Evolutionary conservation across 208 protist species (phyloP).

Genomic region (Crithidia acanthocephali): DNA sequence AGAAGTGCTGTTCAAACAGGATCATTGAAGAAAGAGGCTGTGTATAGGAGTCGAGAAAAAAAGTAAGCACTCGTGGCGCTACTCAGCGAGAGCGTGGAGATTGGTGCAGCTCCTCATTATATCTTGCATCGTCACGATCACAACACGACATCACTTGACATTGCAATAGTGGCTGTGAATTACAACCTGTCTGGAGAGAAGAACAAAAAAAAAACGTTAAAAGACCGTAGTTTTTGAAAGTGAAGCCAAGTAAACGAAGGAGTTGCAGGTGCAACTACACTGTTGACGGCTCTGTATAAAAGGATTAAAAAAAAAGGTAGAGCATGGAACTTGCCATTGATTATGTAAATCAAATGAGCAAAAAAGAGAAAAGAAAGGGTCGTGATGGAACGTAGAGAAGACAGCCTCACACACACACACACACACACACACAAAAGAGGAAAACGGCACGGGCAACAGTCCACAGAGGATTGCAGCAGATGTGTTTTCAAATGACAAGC

Average conservation of each 20-base stretch:
- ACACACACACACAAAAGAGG: background rate
- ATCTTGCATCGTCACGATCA: background rate
- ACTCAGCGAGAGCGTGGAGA: background rate
- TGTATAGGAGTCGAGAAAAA: too few species aligned
- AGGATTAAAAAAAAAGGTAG: conserved; percentile 8
- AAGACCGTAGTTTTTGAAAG: too few species aligned
- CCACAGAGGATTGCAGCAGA: too few species aligned
- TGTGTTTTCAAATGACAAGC: too few species aligned
- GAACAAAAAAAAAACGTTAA: background rate
- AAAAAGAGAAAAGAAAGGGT: background rate
- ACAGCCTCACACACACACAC: background rate
- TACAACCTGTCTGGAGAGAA: too few species aligned
- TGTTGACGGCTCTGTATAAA: background rate
- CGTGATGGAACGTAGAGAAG: background rate
- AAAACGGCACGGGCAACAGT: too few species aligned
- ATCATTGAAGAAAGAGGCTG: too few species aligned
- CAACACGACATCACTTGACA: background rate
- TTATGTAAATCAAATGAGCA: conserved; percentile 5
- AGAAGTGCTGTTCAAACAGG: too few species aligned
- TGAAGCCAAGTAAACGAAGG: too few species aligned
- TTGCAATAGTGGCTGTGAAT: too few species aligned
- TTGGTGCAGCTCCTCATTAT: background rate
- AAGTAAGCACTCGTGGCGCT: conserved; percentile 8
- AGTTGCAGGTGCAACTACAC: background rate
- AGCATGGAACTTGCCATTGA: background rate